A percentile compares a stretch with the other conserved stretches of the same genome.
These are phyloP conservation scores for Amanita muscaria DNA, from an alignment of 768 basidiomycete species.

Conservation along the genomic window DNA sequence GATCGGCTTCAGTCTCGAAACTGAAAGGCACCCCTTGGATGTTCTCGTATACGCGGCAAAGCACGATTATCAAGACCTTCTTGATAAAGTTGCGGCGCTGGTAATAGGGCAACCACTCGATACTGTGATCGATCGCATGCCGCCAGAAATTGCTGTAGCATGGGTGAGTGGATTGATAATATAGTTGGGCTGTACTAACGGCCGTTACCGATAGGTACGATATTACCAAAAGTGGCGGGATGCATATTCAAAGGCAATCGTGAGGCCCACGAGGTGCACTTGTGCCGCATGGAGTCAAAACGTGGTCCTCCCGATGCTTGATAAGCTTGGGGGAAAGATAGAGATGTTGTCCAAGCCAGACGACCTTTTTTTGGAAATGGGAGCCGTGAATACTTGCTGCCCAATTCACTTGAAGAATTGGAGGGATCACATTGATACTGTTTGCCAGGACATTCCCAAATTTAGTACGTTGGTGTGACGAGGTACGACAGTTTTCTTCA, in stretches of 20 bases:
- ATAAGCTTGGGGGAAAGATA: constrained; percentile 2
- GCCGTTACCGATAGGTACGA: neutral
- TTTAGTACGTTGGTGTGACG: constrained; percentile 3
- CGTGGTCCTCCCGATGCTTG: neutral
- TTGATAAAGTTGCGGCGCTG: constrained; percentile 14
- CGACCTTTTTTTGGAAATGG: neutral
- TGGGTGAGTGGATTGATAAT: neutral
- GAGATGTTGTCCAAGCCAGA: constrained; percentile 2
- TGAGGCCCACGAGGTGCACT: constrained; percentile 1
- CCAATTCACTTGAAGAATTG: neutral
- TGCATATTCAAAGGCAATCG: neutral
- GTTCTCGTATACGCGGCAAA: constrained; percentile 16
- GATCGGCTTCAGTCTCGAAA: constrained; percentile 6
- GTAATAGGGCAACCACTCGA: constrained; percentile 5
- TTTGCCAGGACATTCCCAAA: neutral
- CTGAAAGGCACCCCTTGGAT: constrained; percentile 12
- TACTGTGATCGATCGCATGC: neutral
- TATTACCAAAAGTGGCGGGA: constrained; percentile 7
- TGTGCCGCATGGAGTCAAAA: neutral
- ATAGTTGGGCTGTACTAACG: neutral
- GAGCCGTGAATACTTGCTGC: neutral
- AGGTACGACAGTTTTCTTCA: too few relatives aligned
- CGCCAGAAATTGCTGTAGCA: neutral
- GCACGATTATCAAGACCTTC: constrained; percentile 15
- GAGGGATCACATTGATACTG: neutral